Evolutionary conservation across 768 basidiomycete genomes (phyloP), one percentile per base, ranked within the genome.

Genomic region (Pleurotus pulmonarius): DNA sequence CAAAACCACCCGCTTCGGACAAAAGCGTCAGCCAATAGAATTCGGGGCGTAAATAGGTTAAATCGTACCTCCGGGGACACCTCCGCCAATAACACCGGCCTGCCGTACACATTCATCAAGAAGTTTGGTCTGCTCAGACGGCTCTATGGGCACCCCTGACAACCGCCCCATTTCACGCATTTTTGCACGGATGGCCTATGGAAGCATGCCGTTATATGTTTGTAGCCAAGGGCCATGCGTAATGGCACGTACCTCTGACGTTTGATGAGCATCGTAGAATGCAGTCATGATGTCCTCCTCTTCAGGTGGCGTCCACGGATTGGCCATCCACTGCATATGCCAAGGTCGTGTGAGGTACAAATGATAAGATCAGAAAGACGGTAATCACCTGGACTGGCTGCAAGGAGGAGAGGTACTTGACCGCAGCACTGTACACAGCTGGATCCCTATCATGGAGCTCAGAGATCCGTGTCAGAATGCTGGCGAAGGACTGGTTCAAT

Each of bases 51-150:
- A n/a, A 45, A 26, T 24, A n/a, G 43, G 44, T 25, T 18, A n/a
- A 7, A 3, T 69, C 88, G 62, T 65, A 94, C 95, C 95, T 41
- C 97, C 97, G 5, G 97, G 97, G 4, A 98, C 97, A 16, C 96
- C 96, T 22, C 94, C 95, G 18, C 92, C 94, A 39, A 98, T 79
- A 15, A 98, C 87, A 25, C 97, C 97, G 3, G 89, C 83, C 61
- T 88, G 80, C 12, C 79, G 72, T 13, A 89, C 74, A 59, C 93
- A 96, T 3, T 77, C 75, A 66, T 98, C 83, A 47, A 99, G 78
- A 18, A 99, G 80, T 41, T 75, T 69, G 0, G 93, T 95, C 70
- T 99, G 97, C 67, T 89, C 85, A 3, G 77, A 70, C 1, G 97
- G 97, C 69, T 99, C 97, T 58, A 99, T 95, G 15, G 91, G 88